Conservation (phyloP, 2,329 filamentous ascomycete genomes). For the Beauveria medogensis region DNA sequence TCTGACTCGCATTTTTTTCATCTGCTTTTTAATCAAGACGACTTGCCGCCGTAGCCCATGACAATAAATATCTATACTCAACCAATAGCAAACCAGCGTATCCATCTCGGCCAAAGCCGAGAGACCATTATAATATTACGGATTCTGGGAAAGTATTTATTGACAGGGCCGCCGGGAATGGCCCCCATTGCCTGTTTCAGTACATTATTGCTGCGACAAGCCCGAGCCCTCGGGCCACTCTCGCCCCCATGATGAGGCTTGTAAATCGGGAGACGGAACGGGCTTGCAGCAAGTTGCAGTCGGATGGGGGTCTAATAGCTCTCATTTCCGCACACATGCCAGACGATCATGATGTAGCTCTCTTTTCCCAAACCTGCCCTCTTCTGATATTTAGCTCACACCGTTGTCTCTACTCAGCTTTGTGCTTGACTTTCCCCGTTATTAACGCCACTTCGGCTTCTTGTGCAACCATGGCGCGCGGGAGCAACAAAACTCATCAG, state of each 20-base stretch:
- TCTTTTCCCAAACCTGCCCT: no score
- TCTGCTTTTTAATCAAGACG: not conserved
- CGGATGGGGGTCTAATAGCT: not conserved
- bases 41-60: not conserved
- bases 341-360: no score
- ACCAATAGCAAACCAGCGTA: not conserved
- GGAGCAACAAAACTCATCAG: not conserved
- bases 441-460: no score
- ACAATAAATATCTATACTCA: no score
- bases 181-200: not conserved
- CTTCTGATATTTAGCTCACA: no score
- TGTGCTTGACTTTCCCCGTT: no score
- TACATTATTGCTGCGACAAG: no score
- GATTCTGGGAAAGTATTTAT: not conserved
- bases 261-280: not conserved
- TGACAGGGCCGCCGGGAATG: not conserved
- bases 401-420: no score
- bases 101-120: not conserved
- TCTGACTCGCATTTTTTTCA: not conserved
- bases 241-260: not conserved
- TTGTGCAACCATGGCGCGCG: no score
- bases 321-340: no score
- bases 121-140: not conserved
- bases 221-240: not conserved
- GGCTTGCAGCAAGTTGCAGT: not conserved